A percentile compares a stretch with the other conserved stretches of the same genome.
Evolutionary conservation across 331 rosid species (phyloP).

Genomic region (Erythrophleum ivorense): DNA sequence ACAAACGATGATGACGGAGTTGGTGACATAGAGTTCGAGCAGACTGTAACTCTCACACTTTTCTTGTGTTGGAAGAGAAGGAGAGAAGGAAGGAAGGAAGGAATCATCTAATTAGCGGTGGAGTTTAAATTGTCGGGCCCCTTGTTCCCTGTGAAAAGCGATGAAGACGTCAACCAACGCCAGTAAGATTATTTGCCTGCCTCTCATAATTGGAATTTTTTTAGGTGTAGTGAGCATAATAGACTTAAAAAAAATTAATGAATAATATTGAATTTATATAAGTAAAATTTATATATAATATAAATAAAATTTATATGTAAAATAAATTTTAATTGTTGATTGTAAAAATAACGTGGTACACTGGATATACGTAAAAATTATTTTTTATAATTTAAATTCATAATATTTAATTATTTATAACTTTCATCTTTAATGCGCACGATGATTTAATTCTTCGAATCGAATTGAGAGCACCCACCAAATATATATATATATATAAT

Average conservation of each 20-base stretch:
- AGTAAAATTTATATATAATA: too few relatives aligned
- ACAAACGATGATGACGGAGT: neutral
- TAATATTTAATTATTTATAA: too few relatives aligned
- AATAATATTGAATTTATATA: too few relatives aligned
- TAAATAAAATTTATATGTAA: too few relatives aligned
- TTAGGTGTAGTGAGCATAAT: too few relatives aligned
- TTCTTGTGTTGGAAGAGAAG: conserved; percentile 42
- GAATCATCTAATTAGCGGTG: neutral
- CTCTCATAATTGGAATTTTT: too few relatives aligned
- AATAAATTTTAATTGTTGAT: too few relatives aligned
- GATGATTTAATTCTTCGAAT: neutral
- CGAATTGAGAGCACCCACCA: neutral
- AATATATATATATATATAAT: neutral
- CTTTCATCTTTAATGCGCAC: neutral
- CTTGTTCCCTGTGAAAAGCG: conserved; percentile 13
- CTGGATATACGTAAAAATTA: too few relatives aligned
- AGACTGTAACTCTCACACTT: conserved; percentile 14
- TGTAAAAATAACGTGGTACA: too few relatives aligned
- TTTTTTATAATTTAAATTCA: neutral
- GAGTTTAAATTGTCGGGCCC: conserved; percentile 37
- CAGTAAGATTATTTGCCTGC: neutral
- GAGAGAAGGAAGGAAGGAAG: neutral
- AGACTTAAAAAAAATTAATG: too few relatives aligned
- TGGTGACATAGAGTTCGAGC: conserved; percentile 2
- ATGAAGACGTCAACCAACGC: conserved; percentile 30